Conservation (phyloP, 2,329 filamentous ascomycete genomes). For the Beauveria sp. region DNA sequence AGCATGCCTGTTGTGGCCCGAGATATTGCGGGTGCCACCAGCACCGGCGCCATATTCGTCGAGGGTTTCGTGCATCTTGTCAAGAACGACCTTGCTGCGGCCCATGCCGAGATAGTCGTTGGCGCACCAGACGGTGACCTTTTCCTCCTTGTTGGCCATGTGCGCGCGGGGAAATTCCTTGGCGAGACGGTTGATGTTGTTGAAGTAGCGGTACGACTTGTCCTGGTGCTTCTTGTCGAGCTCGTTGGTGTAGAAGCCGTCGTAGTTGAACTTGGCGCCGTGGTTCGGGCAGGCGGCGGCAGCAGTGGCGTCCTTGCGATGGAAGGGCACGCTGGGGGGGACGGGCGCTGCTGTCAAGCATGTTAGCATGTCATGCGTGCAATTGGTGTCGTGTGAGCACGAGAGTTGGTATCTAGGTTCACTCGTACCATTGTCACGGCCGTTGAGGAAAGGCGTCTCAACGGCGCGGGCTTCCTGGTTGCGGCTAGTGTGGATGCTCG, state of each 20-base stretch:
- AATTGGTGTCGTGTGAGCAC: neutral
- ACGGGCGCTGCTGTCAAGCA: slow-evolving; percentile 14
- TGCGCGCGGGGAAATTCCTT: slow-evolving; percentile 95
- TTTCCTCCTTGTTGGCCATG: slow-evolving; percentile 73
- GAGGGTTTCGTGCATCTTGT: slow-evolving; percentile 88
- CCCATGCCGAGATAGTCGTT: slow-evolving; percentile 99
- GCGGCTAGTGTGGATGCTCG: slow-evolving; percentile 73
- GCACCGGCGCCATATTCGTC: slow-evolving; percentile 93
- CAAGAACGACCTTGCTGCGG: slow-evolving; percentile 76
- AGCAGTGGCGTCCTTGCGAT: slow-evolving; percentile 14
- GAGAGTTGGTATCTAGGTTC: too few relatives aligned
- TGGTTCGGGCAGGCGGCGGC: slow-evolving; percentile 17
- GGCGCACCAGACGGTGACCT: slow-evolving; percentile 96
- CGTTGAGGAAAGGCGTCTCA: slow-evolving; percentile 46
- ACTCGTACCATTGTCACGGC: slow-evolving; percentile 42
- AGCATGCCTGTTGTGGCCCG: slow-evolving; percentile 93
- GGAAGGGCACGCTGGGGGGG: slow-evolving; percentile 18
- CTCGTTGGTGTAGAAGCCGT: slow-evolving; percentile 79
- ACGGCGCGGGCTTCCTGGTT: slow-evolving; percentile 71
- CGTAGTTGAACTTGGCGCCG: slow-evolving; percentile 70
- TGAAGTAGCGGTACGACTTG: slow-evolving; percentile 99
- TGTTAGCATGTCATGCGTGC: neutral
- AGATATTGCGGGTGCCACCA: slow-evolving; percentile 94
- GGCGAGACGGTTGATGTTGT: slow-evolving; percentile 98
- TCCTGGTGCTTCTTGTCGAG: slow-evolving; percentile 99